phyloP scores from a whole-genome alignment of 805 yeast species.

The Cyberlindnera mycetangii region DNA sequence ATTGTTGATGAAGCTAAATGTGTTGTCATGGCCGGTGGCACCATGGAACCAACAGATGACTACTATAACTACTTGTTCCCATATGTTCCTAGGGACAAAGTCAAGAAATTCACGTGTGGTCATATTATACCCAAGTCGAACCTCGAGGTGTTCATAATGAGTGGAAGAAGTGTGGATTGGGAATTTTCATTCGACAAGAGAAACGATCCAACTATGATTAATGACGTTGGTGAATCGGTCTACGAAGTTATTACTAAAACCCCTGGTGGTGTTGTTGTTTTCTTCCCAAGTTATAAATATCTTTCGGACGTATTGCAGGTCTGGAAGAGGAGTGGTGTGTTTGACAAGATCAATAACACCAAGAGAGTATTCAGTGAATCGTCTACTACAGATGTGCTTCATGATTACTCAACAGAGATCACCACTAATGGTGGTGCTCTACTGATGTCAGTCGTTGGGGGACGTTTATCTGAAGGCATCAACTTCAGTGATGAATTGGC shows the following conservation, averaged over 20 bases:
- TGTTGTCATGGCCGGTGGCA: slow-evolving; percentile 87
- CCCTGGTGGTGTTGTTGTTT: slow-evolving; percentile 77
- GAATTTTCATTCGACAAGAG: slow-evolving; percentile 73
- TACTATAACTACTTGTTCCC: slow-evolving; percentile 68
- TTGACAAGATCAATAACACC: slow-evolving; percentile 32
- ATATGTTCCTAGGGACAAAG: slow-evolving; percentile 37
- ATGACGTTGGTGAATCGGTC: slow-evolving; percentile 49
- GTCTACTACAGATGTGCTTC: slow-evolving; percentile 44
- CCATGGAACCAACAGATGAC: slow-evolving; percentile 88
- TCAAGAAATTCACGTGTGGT: slow-evolving; percentile 66
- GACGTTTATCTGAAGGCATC: slow-evolving; percentile 89
- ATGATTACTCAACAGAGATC: slow-evolving; percentile 48
- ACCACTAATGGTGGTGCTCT: slow-evolving; percentile 51
- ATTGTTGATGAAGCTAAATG: slow-evolving; percentile 64
- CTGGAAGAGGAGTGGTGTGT: slow-evolving; percentile 48
- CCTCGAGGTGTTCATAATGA: slow-evolving; percentile 56
- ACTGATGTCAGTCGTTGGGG: slow-evolving; percentile 85
- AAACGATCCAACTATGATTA: slow-evolving; percentile 41
- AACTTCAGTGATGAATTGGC: slow-evolving; percentile 88
- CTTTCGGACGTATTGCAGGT: slow-evolving; percentile 44
- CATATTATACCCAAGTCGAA: slow-evolving; percentile 78
- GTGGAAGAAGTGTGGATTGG: slow-evolving; percentile 32
- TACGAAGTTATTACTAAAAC: slow-evolving; percentile 39
- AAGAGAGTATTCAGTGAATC: slow-evolving; percentile 62
- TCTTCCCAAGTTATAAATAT: slow-evolving; percentile 83